These are phyloP conservation scores for Aspergillus sergii DNA, from an alignment of 2,329 filamentous ascomycete genomes.

Conservation along the genomic window DNA sequence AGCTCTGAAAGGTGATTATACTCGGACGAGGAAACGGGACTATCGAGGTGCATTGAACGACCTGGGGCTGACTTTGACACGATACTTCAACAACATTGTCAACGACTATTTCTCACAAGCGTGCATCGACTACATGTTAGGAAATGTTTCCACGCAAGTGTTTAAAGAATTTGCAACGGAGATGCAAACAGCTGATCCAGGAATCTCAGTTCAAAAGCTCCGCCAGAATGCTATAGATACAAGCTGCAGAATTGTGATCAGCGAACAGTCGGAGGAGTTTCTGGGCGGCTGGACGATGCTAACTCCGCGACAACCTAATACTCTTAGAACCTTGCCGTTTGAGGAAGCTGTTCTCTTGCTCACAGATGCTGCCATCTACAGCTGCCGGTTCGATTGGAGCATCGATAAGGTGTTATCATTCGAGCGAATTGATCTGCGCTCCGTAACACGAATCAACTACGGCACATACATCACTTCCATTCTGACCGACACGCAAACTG, in stretches of 20 bases:
- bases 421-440: slow-evolving; percentile 77
- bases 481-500: slow-evolving; percentile 73
- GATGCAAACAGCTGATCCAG: slow-evolving; percentile 91
- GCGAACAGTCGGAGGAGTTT: slow-evolving; percentile 80
- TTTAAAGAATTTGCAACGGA: slow-evolving; percentile 94
- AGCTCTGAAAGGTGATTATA: slow-evolving; percentile 96
- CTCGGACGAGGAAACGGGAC: slow-evolving; percentile 84
- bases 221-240: slow-evolving; percentile 88
- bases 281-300: slow-evolving; percentile 87
- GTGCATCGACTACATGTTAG: slow-evolving; percentile 90
- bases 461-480: slow-evolving; percentile 92
- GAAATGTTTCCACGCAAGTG: slow-evolving; percentile 79
- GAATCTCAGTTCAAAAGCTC: slow-evolving; percentile 80
- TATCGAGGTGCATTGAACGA: slow-evolving; percentile 91
- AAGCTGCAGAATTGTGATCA: slow-evolving; percentile 82
- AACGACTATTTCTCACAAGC: slow-evolving; percentile 97
- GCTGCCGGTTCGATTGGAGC: slow-evolving; percentile 91
- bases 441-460: slow-evolving; percentile 71
- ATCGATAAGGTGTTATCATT: slow-evolving; percentile 93
- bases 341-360: slow-evolving; percentile 87
- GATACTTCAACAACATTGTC: slow-evolving; percentile 81
- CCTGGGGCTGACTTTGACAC: slow-evolving; percentile 80
- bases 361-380: slow-evolving; percentile 82
- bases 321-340: slow-evolving; percentile 70
- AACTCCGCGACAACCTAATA: slow-evolving; percentile 72